Conservation (phyloP, 768 basidiomycete genomes). For the Pisolithus sp. region DNA sequence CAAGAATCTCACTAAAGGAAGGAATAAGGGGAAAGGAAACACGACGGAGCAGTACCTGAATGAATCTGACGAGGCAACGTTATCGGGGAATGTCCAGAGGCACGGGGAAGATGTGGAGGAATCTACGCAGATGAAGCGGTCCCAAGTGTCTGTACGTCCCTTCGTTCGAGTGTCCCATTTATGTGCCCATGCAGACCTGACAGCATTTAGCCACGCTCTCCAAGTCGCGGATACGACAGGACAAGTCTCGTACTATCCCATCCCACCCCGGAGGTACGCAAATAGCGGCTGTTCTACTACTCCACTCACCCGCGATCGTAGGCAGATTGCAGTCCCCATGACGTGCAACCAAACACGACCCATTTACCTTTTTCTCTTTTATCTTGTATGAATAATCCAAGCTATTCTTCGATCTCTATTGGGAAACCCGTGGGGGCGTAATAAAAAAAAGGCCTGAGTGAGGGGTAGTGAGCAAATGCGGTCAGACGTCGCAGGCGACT, state of each 20-base stretch:
- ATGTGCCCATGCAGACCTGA: background rate
- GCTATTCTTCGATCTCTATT: constrained; percentile 99
- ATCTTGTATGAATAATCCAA: constrained; percentile 98
- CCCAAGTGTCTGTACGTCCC: constrained; percentile 14
- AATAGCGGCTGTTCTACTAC: background rate
- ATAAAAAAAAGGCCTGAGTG: constrained; percentile 61
- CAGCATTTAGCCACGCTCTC: constrained; percentile 20
- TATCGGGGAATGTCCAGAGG: constrained; percentile 36
- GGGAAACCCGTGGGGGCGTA: too few relatives aligned
- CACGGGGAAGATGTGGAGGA: constrained; percentile 29
- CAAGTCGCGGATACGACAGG: constrained; percentile 34
- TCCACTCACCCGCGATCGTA: constrained; percentile 21
- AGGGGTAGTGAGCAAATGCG: too few relatives aligned
- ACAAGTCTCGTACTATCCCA: constrained; percentile 72
- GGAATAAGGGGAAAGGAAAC: constrained; percentile 33
- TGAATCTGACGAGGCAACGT: constrained; percentile 55
- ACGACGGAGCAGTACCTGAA: constrained; percentile 53
- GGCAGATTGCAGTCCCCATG: constrained; percentile 67
- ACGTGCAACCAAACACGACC: constrained; percentile 98
- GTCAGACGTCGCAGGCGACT: too few relatives aligned
- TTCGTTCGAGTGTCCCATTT: background rate
- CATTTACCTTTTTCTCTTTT: constrained; percentile 92
- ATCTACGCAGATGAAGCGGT: constrained; percentile 21
- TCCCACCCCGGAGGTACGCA: constrained; percentile 63
- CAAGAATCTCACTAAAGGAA: constrained; percentile 11